Evolutionary conservation across 768 basidiomycete genomes (phyloP).

Genomic region (Trametes gibbosa): DNA sequence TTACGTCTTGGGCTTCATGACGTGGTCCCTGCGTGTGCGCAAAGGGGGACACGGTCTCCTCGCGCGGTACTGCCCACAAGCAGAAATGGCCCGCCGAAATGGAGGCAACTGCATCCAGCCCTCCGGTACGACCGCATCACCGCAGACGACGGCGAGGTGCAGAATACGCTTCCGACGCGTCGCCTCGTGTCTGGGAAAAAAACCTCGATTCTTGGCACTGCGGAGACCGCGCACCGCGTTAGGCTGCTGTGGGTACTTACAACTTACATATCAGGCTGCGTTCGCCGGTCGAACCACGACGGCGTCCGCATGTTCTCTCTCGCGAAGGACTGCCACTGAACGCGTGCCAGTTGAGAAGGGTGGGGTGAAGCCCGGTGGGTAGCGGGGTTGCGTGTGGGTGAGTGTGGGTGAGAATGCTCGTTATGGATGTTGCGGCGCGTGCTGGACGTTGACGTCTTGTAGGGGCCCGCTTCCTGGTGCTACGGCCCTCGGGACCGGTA

Average conservation of each 20-base stretch:
- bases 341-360: background rate
- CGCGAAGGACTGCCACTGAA: background rate
- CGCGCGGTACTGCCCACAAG: too few species aligned
- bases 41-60: background rate
- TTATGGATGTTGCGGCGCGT: background rate
- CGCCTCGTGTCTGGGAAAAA: constrained; percentile 1
- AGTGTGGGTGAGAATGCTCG: background rate
- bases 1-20: background rate
- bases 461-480: too few species aligned
- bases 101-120: too few species aligned
- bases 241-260: background rate
- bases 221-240: background rate
- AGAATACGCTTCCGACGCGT: background rate
- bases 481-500: background rate
- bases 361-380: background rate
- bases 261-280: background rate
- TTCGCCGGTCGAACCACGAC: background rate
- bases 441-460: background rate
- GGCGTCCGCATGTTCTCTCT: background rate
- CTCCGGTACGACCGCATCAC: too few species aligned
- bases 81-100: too few species aligned
- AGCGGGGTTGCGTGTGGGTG: background rate
- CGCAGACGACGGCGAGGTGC: too few species aligned
- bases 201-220: background rate
- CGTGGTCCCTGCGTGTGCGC: background rate